phyloP scores from a whole-genome alignment of 1,139 yeast species.

The Geotrichum fermentans region DNA sequence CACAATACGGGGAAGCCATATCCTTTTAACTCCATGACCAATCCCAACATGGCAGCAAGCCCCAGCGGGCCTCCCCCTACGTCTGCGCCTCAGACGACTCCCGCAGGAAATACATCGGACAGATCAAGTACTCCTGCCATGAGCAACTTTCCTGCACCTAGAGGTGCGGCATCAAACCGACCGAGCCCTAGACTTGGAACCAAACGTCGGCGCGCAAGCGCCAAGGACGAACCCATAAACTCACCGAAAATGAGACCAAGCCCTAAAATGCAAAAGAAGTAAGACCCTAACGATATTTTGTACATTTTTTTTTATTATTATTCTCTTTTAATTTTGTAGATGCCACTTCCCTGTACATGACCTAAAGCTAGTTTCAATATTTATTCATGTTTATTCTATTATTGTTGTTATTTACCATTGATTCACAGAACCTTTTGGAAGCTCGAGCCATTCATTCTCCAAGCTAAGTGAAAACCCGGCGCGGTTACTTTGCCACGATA shows the following conservation, averaged over 20 bases:
- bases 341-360: too few species aligned
- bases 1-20: slow-evolving; percentile 2
- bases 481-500: slow-evolving; percentile 11
- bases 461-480: slow-evolving; percentile 14
- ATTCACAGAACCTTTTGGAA: background rate
- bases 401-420: too few species aligned
- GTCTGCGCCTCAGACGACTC: slow-evolving; percentile 12
- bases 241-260: slow-evolving; percentile 17
- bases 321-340: too few species aligned
- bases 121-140: too few species aligned
- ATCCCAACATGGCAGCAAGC: background rate
- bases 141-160: background rate
- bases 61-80: too few species aligned
- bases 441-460: slow-evolving; percentile 15
- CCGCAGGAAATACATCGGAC: too few species aligned
- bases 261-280: slow-evolving; percentile 16
- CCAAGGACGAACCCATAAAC: slow-evolving; percentile 17
- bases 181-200: slow-evolving; percentile 9
- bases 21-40: slow-evolving; percentile 1
- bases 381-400: too few species aligned
- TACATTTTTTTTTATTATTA: too few species aligned
- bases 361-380: too few species aligned
- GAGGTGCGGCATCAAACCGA: slow-evolving; percentile 1
- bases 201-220: slow-evolving; percentile 21
- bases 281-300: background rate